Evolutionary conservation across 148 eudicot species (phyloP), one percentile per base, ranked within the genome.

Genomic region (Dysphania ambrosioides): DNA sequence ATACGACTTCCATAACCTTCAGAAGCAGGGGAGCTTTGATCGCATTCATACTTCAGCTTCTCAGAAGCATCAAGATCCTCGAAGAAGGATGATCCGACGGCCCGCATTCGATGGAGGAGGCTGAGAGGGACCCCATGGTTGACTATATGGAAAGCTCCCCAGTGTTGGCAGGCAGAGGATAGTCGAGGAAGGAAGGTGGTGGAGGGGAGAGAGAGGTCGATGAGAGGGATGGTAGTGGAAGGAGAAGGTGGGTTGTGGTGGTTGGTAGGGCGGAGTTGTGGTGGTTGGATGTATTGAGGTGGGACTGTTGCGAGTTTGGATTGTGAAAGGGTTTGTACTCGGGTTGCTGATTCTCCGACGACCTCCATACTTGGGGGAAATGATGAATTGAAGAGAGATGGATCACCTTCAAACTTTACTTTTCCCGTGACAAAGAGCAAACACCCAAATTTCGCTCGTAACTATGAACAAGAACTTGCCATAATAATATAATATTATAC

Each of bases 1-100:
- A 94, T 94, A 13, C 87, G 79, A 73, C 96, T 94, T 1, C 98
- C 98, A 56, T 94, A 94, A 1, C 98, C 97, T 76, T 92, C 92
- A 2, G 92, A 71, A 44, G 98, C 96, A 34, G 90, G 79, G 0
- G 80, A 75, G 36, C 47, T 75, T 6, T 80, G 64, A 60, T 88
- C 90, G 35, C 93, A 86, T 0, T 82, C 69, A 58, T 85, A 94
- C 77, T 70, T 70, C 23, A 92, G 67, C 83, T 90, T 92, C 77
- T 91, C 83, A 3, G 76, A 31, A 65, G 82, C 72, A 32, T 85
- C 68, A 30, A 79, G 78, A 29, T 82, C 88, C 36, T 90, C 85
- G 36, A 94, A 94, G 81, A 91, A 94, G 8, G 81, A 80, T 0
- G 76, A 49, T 6, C 96, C 91, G 8, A 84, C 85, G 49, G 79